Evolutionary conservation across 2,329 filamentous ascomycete genomes (phyloP).

Genomic region (Colletotrichum musicola): DNA sequence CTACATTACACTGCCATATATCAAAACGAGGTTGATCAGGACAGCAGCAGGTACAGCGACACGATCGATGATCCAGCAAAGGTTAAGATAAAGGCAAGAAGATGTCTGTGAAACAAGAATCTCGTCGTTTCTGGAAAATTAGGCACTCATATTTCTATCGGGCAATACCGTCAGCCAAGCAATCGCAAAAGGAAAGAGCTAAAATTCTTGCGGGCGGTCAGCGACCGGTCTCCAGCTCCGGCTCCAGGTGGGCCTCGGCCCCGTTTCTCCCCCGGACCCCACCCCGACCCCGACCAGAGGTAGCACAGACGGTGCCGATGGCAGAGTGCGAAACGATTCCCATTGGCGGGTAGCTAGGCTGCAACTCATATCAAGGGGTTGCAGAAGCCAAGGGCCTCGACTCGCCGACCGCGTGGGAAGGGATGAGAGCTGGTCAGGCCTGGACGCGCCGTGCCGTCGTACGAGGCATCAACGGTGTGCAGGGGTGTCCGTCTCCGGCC

Average conservation of each 20-base stretch:
- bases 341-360: background rate
- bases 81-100: too few relatives aligned
- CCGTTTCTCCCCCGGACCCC: background rate
- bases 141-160: too few relatives aligned
- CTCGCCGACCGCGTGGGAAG: background rate
- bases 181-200: background rate
- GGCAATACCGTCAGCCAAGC: too few relatives aligned
- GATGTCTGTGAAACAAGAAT: too few relatives aligned
- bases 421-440: background rate
- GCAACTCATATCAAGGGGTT: background rate
- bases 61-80: too few relatives aligned
- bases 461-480: background rate
- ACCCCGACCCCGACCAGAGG: background rate
- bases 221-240: background rate
- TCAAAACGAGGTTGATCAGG: too few relatives aligned
- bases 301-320: background rate
- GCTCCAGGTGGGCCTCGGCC: conserved; percentile 1
- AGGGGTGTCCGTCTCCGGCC: too few relatives aligned
- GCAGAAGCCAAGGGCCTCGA: background rate
- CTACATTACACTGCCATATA: too few relatives aligned
- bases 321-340: background rate
- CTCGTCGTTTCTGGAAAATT: too few relatives aligned
- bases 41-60: too few relatives aligned
- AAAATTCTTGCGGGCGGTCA: background rate
- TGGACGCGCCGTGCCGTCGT: background rate